phyloP scores from a whole-genome alignment of 305 asterid species.

The Fraxinus floribunda region DNA sequence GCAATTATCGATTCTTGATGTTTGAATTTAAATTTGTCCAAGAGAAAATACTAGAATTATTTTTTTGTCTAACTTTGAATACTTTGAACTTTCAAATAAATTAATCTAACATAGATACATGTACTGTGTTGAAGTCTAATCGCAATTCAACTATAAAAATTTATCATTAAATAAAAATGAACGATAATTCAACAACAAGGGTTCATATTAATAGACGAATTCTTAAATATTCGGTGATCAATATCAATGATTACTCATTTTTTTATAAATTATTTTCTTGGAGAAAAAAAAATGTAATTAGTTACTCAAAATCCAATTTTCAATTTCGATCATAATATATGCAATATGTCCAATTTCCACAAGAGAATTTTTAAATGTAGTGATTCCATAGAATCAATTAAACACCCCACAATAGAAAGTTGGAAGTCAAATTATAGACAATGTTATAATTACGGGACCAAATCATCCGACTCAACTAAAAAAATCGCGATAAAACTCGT shows the following conservation, averaged over 20 bases:
- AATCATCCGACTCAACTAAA: not conserved
- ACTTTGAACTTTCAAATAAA: not conserved
- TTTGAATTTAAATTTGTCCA: not conserved
- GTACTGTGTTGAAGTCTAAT: not conserved
- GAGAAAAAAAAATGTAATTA: not conserved
- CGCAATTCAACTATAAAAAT: not conserved
- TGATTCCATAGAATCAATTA: not conserved
- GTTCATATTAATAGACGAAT: not conserved
- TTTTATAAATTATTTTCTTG: not conserved
- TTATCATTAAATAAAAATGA: not conserved
- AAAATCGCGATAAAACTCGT: no score
- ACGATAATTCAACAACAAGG: not conserved
- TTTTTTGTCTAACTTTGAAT: not conserved
- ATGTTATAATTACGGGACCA: not conserved
- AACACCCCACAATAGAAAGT: not conserved
- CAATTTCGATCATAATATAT: not conserved
- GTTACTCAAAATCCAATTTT: not conserved
- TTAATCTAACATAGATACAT: not conserved
- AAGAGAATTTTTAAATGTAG: not conserved
- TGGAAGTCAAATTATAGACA: not conserved
- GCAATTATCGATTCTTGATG: constrained; percentile 22
- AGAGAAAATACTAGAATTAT: not conserved
- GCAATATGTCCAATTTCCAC: not conserved
- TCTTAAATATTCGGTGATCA: not conserved
- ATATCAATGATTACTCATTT: not conserved